These are phyloP conservation scores for Cutaneotrichosporon sp. DNA, from an alignment of 1,284 basidiomycete species.

Conservation along the genomic window DNA sequence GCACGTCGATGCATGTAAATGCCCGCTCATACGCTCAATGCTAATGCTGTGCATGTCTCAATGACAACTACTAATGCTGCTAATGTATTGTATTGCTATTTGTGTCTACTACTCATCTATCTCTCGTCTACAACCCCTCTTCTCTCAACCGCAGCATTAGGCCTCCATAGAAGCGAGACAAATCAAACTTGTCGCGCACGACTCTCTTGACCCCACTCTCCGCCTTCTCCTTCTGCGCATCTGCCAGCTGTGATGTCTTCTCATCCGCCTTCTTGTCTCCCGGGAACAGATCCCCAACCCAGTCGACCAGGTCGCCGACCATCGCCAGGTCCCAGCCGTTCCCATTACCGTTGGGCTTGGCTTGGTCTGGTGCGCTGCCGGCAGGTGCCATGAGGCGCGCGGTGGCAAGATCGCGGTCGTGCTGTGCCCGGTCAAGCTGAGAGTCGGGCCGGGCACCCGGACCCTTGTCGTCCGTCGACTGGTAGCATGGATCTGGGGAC, in stretches of 20 bases:
- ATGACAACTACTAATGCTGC: too few relatives aligned
- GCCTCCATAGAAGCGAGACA: slow-evolving; percentile 48
- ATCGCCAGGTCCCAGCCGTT: slow-evolving; percentile 41
- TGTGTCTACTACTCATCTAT: neutral
- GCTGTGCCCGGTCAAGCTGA: slow-evolving; percentile 14
- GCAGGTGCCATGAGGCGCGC: slow-evolving; percentile 16
- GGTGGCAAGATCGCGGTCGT: slow-evolving; percentile 17
- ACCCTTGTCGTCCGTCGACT: slow-evolving; percentile 5
- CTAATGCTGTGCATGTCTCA: neutral
- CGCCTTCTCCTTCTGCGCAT: slow-evolving; percentile 39
- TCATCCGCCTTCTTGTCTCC: slow-evolving; percentile 22
- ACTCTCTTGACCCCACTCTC: slow-evolving; percentile 25
- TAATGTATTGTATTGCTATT: neutral
- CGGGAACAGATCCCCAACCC: slow-evolving; percentile 46
- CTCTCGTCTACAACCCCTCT: slow-evolving; percentile 36
- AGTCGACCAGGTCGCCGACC: slow-evolving; percentile 47
- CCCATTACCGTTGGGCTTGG: neutral
- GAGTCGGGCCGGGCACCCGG: slow-evolving; percentile 4
- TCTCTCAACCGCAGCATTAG: slow-evolving; percentile 47
- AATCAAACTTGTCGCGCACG: slow-evolving; percentile 46
- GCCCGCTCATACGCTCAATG: too few relatives aligned
- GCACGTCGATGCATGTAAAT: too few relatives aligned
- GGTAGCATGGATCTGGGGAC: neutral
- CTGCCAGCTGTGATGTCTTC: slow-evolving; percentile 39
- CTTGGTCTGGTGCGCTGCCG: neutral